These are phyloP conservation scores for Orychophragmus violaceus DNA, from an alignment of 345 rosid genomes.

Conservation along the genomic window DNA sequence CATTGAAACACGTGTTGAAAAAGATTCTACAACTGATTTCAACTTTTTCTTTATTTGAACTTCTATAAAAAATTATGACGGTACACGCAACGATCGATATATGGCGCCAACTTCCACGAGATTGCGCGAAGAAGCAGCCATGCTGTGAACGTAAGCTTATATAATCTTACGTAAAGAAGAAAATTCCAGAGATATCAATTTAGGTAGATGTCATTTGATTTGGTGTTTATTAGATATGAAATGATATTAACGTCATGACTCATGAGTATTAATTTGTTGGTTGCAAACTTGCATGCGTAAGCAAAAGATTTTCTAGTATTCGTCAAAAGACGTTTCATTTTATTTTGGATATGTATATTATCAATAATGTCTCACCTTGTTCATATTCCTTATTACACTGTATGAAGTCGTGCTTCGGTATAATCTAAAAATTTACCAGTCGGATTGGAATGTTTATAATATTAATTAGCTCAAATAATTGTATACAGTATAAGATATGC, in stretches of 20 bases:
- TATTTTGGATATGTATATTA: not conserved
- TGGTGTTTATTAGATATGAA: not conserved
- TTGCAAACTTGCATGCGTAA: conserved; percentile 4
- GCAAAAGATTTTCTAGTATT: not conserved
- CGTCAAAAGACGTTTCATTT: not conserved
- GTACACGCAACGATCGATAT: conserved; percentile 1
- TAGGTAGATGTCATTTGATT: conserved; percentile 1
- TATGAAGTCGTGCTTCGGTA: not conserved
- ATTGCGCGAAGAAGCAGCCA: conserved; percentile 4
- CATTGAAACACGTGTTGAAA: no score
- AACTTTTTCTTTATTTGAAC: not conserved
- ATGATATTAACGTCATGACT: not conserved
- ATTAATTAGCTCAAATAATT: not conserved
- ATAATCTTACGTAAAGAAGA: not conserved
- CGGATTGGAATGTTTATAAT: not conserved
- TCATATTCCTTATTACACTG: not conserved
- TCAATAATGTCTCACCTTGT: not conserved
- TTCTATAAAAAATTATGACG: not conserved
- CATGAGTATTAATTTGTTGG: not conserved
- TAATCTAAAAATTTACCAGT: not conserved
- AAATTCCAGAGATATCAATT: conserved; percentile 14
- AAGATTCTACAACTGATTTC: not conserved
- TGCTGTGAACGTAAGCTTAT: not conserved
- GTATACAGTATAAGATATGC: not conserved
- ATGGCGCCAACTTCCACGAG: not conserved